These are phyloP conservation scores for Fonsecaea nubica DNA, from an alignment of 2,329 filamentous ascomycete genomes.

Conservation along the genomic window DNA sequence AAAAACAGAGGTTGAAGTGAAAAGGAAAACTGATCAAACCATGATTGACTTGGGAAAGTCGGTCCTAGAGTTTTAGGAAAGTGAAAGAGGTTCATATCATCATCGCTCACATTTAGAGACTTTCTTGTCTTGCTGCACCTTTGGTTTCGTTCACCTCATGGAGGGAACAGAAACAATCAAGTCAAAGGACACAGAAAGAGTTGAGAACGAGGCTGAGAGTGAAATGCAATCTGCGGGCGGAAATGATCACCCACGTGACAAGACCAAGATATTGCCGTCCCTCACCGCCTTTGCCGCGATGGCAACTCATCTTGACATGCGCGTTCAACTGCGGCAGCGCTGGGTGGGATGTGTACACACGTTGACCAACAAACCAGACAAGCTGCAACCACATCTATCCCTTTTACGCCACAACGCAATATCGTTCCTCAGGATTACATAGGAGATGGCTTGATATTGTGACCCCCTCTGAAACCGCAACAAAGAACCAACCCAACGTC, in stretches of 20 bases:
- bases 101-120: not conserved
- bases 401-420: not conserved
- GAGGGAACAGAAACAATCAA: not conserved
- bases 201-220: not conserved
- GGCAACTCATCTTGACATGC: conserved; percentile 10
- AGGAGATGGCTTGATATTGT: not conserved
- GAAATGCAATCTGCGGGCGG: not conserved
- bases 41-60: not conserved
- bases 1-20: not conserved
- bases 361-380: conserved; percentile 4
- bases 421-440: not conserved
- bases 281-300: conserved; percentile 28
- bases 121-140: not conserved
- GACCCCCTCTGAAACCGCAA: not conserved
- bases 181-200: not conserved
- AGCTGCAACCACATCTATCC: conserved; percentile 1
- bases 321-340: conserved; percentile 14
- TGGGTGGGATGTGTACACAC: conserved; percentile 5
- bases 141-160: not conserved
- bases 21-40: not conserved
- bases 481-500: not conserved
- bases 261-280: conserved; percentile 12
- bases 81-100: not conserved
- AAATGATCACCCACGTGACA: conserved; percentile 13
- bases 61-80: not conserved